Base-by-base conservation (phyloP, 2,329 filamentous ascomycete species). In the Fusarium citri region DNA sequence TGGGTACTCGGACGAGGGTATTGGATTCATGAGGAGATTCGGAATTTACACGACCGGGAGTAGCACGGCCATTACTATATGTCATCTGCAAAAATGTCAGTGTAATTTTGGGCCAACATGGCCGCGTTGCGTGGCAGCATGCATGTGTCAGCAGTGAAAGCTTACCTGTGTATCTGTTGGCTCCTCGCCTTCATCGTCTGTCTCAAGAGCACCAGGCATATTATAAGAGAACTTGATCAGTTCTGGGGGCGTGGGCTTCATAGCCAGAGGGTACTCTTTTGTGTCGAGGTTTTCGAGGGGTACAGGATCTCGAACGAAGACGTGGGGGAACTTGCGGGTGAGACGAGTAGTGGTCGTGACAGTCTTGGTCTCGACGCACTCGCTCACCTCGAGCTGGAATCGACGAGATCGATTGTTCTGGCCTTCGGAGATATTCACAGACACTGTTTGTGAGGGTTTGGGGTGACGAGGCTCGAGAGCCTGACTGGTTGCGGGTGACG, bases 331-430 rank as follows among this genome's bases (percentile, higher is more conserved):
- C 80, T 80, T 93, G 86, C 79, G 90, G 70, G 94, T 93, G 3
- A 94, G 97, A 1, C 94, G 97, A 1, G 94, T 98, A 0, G 94
- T 98, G 1, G 95, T 98, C 3, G 94, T 97, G 67, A 97, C 89
- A 14, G 88, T 91, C 78, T 88, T 90, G 18, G 88, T 91, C 80
- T 91, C 89, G 75, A 91, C 87, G 71, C 88, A 90, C 74, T 91
- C 88, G 64, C 87, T 87, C 48, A 91, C 82, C 68, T 88, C 86
- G 71, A 90, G 86, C 73, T 88, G 86, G 72, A 81, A 83, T 71
- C 73, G 82, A 64, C 75, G 79, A 70, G 72, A 76, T 64, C 77
- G 49, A 11, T 25, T 76, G 51, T 75, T 76, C 59, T 76, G 73
- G 16, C 80, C 77, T 58, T 86, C 83, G 47, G 82, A 80, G 59